Conservation (phyloP, 495 filamentous ascomycete species). For the Aspergillus bertholletiae region DNA sequence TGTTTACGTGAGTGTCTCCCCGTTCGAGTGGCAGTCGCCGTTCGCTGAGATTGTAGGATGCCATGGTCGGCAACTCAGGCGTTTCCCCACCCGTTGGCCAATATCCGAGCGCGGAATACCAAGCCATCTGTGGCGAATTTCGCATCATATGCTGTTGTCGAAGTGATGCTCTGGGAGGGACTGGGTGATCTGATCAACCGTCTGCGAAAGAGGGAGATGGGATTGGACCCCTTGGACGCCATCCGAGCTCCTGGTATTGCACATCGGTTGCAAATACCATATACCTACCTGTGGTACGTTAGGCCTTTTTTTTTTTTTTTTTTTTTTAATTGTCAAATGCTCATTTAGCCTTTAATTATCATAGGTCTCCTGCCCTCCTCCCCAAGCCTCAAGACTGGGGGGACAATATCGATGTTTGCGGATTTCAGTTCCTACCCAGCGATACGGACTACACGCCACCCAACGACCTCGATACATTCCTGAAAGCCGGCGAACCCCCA, state of each 20-base stretch:
- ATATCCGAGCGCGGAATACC: slow-evolving; percentile 49
- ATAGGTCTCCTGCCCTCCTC: slow-evolving; percentile 67
- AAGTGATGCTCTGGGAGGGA: slow-evolving; percentile 80
- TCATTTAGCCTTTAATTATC: background rate
- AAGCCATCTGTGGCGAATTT: slow-evolving; percentile 62
- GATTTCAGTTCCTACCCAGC: slow-evolving; percentile 65
- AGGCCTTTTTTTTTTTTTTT: too few species aligned
- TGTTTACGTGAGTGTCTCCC: slow-evolving; percentile 63
- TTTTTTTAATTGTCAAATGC: background rate
- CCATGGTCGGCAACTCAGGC: slow-evolving; percentile 52
- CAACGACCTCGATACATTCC: slow-evolving; percentile 57
- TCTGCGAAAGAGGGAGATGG: slow-evolving; percentile 62
- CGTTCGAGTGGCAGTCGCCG: background rate
- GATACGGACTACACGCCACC: slow-evolving; percentile 58
- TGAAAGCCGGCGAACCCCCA: slow-evolving; percentile 60
- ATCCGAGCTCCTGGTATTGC: slow-evolving; percentile 65
- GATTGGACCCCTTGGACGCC: slow-evolving; percentile 62
- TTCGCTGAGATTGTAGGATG: slow-evolving; percentile 43
- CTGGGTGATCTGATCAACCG: slow-evolving; percentile 73
- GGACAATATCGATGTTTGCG: slow-evolving; percentile 61
- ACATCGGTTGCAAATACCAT: slow-evolving; percentile 63
- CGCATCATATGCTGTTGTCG: slow-evolving; percentile 69
- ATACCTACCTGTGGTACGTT: slow-evolving; percentile 72
- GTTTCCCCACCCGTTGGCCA: slow-evolving; percentile 53
- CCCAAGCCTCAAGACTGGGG: slow-evolving; percentile 76